Conservation (phyloP, 75 land plant genomes). For the Gnetum montanum region DNA sequence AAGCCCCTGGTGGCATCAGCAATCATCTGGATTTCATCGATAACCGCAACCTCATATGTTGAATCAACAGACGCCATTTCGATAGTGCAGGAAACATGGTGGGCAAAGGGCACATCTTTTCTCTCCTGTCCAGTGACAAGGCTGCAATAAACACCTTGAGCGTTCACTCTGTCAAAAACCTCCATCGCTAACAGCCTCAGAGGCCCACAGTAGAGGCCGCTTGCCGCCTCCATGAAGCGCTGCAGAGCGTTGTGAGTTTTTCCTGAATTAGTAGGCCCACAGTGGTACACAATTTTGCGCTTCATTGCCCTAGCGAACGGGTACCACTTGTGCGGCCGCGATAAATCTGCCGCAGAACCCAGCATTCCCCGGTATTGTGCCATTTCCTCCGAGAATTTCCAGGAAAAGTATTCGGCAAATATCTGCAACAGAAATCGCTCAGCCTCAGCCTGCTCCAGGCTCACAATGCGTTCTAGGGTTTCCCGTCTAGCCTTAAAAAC, state of each 20-base stretch:
- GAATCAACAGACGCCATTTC: slow-evolving; percentile 80
- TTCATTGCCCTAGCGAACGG: slow-evolving; percentile 95
- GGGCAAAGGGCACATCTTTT: slow-evolving; percentile 74
- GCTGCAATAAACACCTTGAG: slow-evolving; percentile 86
- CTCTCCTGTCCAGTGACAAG: slow-evolving; percentile 93
- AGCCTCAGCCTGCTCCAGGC: slow-evolving; percentile 50
- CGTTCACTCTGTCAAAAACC: slow-evolving; percentile 84
- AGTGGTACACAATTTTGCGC: slow-evolving; percentile 79
- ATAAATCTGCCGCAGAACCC: slow-evolving; percentile 74
- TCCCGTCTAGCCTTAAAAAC: slow-evolving; percentile 29
- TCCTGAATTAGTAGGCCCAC: slow-evolving; percentile 97
- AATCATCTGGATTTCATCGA: slow-evolving; percentile 95
- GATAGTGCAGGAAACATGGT: slow-evolving; percentile 85
- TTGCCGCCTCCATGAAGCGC: slow-evolving; percentile 72
- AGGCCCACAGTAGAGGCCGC: slow-evolving; percentile 92
- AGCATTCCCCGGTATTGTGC: slow-evolving; percentile 39
- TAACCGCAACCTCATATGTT: slow-evolving; percentile 80
- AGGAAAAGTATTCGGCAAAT: slow-evolving; percentile 69
- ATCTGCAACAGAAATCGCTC: slow-evolving; percentile 71
- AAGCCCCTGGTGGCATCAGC: slow-evolving; percentile 71
- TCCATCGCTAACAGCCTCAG: slow-evolving; percentile 96
- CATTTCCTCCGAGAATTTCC: slow-evolving; percentile 68
- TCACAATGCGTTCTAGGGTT: slow-evolving; percentile 26
- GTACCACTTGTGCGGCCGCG: slow-evolving; percentile 91
- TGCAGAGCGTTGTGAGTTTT: slow-evolving; percentile 90